phyloP scores from a whole-genome alignment of 192 early-diverging fungal species.

The Obelidium mucronatum region DNA sequence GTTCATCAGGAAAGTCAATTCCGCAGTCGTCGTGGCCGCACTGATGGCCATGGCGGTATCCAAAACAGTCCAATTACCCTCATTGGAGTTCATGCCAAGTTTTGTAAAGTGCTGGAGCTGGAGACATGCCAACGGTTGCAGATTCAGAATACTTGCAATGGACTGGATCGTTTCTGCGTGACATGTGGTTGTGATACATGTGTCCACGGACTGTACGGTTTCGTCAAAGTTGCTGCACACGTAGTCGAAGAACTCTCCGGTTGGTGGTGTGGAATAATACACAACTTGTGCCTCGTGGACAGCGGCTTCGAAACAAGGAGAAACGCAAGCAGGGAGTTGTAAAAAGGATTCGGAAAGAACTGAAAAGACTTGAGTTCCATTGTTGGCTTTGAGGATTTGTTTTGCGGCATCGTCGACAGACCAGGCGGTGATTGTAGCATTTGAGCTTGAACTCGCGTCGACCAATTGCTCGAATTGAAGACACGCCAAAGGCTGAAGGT shows the following conservation, averaged over 20 bases:
- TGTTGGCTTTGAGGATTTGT: neutral
- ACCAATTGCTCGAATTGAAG: neutral
- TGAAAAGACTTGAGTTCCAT: neutral
- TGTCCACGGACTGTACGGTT: neutral
- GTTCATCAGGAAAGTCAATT: too few species aligned
- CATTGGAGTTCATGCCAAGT: too few species aligned
- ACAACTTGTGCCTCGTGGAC: neutral
- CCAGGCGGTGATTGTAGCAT: neutral
- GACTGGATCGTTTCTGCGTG: neutral
- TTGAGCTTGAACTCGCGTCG: neutral
- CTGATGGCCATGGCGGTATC: too few species aligned
- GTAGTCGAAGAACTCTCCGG: neutral
- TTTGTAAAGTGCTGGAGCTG: neutral
- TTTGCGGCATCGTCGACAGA: neutral
- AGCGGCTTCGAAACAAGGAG: neutral
- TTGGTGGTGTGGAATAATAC: neutral
- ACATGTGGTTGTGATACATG: neutral
- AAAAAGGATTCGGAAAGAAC: neutral
- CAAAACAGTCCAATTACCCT: too few species aligned
- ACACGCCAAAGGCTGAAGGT: constrained; percentile 3
- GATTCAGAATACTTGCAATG: neutral
- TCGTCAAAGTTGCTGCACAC: neutral
- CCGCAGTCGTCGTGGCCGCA: too few species aligned
- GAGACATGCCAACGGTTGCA: neutral
- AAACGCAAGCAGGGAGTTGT: neutral